Conservation (phyloP, 331 rosid species). For the Rhamnella rubrinervis region DNA sequence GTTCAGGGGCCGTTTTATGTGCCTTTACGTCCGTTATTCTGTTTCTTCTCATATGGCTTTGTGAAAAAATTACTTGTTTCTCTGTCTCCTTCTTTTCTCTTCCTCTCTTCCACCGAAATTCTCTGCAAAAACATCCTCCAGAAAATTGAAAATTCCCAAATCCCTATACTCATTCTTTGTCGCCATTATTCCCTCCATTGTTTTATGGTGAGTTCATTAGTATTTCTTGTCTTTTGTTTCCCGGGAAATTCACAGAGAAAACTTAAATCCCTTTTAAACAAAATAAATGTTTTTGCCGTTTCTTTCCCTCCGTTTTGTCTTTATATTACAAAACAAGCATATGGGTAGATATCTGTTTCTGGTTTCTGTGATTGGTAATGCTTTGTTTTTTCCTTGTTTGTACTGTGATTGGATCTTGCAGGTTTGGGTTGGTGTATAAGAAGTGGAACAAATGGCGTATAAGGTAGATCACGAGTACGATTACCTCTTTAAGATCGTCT, state of each 20-base stretch:
- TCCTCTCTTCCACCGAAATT: slow-evolving; percentile 27
- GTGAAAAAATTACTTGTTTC: slow-evolving; percentile 22
- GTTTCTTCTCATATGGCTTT: slow-evolving; percentile 37
- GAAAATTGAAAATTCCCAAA: slow-evolving; percentile 20
- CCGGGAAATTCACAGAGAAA: not conserved
- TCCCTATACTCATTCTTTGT: slow-evolving; percentile 29
- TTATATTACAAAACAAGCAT: not conserved
- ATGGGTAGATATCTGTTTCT: not conserved
- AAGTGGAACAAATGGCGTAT: slow-evolving; percentile 60
- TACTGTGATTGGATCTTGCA: slow-evolving; percentile 30
- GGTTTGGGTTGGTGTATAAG: slow-evolving; percentile 52
- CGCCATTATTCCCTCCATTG: slow-evolving; percentile 37
- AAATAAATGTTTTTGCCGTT: not conserved
- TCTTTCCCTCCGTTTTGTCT: not conserved
- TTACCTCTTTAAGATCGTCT: slow-evolving; percentile 81
- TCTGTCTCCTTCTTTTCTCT: slow-evolving; percentile 21
- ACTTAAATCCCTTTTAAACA: not conserved
- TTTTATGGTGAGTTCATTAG: slow-evolving; percentile 45
- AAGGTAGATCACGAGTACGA: slow-evolving; percentile 89
- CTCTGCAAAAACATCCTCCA: slow-evolving; percentile 24
- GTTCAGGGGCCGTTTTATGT: slow-evolving; percentile 31
- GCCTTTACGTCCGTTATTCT: slow-evolving; percentile 45
- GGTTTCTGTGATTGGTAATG: not conserved
- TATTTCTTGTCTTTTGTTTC: not conserved
- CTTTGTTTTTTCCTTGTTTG: not conserved